These are phyloP conservation scores for Ramularia endophylla DNA, from an alignment of 2,329 filamentous ascomycete genomes.

Conservation along the genomic window DNA sequence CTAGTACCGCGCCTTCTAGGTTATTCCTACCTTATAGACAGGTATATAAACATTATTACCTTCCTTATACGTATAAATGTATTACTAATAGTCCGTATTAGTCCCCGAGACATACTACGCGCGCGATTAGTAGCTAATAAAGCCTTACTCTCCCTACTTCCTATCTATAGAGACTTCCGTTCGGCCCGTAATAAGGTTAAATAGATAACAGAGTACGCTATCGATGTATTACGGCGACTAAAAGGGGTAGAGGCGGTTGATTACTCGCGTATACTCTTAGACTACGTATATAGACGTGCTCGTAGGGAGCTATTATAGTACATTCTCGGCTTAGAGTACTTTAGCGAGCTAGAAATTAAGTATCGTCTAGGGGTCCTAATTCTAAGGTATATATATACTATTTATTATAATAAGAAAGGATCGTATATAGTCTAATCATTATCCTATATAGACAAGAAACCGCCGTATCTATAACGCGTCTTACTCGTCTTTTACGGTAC, in stretches of 20 bases:
- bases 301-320: slow-evolving; percentile 82
- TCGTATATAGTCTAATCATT: slow-evolving; percentile 3
- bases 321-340: slow-evolving; percentile 79
- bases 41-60: too few species aligned
- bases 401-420: slow-evolving; percentile 1
- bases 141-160: slow-evolving; percentile 56
- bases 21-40: too few species aligned
- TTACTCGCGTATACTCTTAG: slow-evolving; percentile 22
- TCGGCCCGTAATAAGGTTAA: slow-evolving; percentile 64
- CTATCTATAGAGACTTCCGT: slow-evolving; percentile 54
- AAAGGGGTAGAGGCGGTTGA: slow-evolving; percentile 20
- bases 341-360: slow-evolving; percentile 72
- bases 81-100: too few species aligned
- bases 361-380: slow-evolving; percentile 78
- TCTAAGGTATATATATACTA: slow-evolving; percentile 52
- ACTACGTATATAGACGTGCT: slow-evolving; percentile 36
- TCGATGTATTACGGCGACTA: slow-evolving; percentile 15
- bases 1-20: too few species aligned
- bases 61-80: too few species aligned
- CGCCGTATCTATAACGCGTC: slow-evolving; percentile 34
- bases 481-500: slow-evolving; percentile 26
- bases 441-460: slow-evolving; percentile 39
- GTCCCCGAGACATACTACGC: slow-evolving; percentile 22
- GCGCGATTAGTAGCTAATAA: slow-evolving; percentile 18
- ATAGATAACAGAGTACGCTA: slow-evolving; percentile 61